phyloP scores from a whole-genome alignment of 768 basidiomycete genomes.

The Tricholoma terreum region DNA sequence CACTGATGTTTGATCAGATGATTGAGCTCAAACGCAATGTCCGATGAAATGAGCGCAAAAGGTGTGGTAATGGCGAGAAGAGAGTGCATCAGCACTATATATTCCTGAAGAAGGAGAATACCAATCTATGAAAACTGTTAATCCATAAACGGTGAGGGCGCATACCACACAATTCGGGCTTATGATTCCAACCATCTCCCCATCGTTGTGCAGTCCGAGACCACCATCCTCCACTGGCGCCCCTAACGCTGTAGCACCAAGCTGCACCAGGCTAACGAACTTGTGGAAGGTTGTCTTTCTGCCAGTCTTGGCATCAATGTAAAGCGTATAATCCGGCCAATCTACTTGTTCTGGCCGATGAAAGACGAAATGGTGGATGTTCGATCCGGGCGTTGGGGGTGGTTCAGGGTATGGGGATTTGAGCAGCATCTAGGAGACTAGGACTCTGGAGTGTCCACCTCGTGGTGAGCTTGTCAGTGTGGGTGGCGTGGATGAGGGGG shows the following conservation, averaged over 20 bases:
- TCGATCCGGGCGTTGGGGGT: conserved; percentile 46
- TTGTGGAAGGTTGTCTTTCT: conserved; percentile 43
- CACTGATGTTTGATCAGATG: conserved; percentile 45
- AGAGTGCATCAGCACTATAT: conserved; percentile 47
- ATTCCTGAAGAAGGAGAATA: conserved; percentile 41
- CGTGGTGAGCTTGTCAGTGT: too few relatives aligned
- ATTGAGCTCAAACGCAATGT: conserved; percentile 54
- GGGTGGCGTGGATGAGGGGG: too few relatives aligned
- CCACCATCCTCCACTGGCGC: conserved; percentile 51
- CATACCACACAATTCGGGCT: conserved; percentile 67
- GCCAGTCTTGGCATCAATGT: conserved; percentile 56
- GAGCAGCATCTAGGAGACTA: too few relatives aligned
- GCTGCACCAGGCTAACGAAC: conserved; percentile 47
- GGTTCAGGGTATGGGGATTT: conserved; percentile 56
- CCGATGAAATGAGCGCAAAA: conserved; percentile 48
- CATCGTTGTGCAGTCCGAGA: conserved; percentile 45
- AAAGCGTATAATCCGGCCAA: conserved; percentile 54
- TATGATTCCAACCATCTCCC: conserved; percentile 71
- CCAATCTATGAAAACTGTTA: background rate
- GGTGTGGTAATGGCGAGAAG: conserved; percentile 49
- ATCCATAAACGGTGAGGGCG: background rate
- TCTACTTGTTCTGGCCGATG: conserved; percentile 49
- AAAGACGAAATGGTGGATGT: conserved; percentile 55
- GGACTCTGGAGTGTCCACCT: background rate
- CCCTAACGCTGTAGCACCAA: conserved; percentile 56